A percentile compares a stretch with the other conserved stretches of the same genome.
Conservation (phyloP, 176 grass and related monocot genomes). For the Canna indica region DNA sequence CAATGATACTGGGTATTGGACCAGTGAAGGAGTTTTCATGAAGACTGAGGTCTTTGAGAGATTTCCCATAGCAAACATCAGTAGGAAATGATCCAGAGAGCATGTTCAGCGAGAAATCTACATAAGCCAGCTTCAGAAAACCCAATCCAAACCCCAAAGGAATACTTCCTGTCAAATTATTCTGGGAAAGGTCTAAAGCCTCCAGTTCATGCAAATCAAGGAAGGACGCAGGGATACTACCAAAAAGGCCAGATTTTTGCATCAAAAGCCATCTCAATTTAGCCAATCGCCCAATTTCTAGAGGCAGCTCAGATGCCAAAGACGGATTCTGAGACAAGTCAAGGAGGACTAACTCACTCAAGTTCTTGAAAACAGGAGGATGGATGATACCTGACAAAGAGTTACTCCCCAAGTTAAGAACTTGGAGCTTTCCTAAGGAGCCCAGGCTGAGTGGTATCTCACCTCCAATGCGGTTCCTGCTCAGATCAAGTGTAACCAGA, state of each 20-base stretch:
- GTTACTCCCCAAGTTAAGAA: constrained; percentile 58
- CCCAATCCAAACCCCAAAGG: constrained; percentile 39
- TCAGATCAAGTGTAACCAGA: constrained; percentile 51
- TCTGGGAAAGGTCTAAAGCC: constrained; percentile 58
- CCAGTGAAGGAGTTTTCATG: constrained; percentile 27
- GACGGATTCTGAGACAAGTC: constrained; percentile 66
- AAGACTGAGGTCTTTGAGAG: constrained; percentile 17
- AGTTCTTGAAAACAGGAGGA: constrained; percentile 43
- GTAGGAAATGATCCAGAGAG: constrained; percentile 48
- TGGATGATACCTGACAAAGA: constrained; percentile 52
- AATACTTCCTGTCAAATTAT: constrained; percentile 42
- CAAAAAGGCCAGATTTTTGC: constrained; percentile 51
- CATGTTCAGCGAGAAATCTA: constrained; percentile 52
- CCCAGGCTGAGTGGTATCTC: constrained; percentile 36
- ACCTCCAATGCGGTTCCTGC: constrained; percentile 52
- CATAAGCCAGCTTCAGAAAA: constrained; percentile 31
- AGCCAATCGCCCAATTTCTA: constrained; percentile 32
- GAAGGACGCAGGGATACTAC: constrained; percentile 34
- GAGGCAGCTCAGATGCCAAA: constrained; percentile 43
- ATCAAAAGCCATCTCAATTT: constrained; percentile 45
- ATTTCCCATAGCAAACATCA: constrained; percentile 23
- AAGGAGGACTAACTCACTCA: constrained; percentile 42
- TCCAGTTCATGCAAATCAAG: constrained; percentile 38
- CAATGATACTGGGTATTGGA: constrained; percentile 16
- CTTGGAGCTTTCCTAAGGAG: constrained; percentile 29